phyloP scores from a whole-genome alignment of 192 early-diverging fungal species.

The Coemansia aciculifera region DNA sequence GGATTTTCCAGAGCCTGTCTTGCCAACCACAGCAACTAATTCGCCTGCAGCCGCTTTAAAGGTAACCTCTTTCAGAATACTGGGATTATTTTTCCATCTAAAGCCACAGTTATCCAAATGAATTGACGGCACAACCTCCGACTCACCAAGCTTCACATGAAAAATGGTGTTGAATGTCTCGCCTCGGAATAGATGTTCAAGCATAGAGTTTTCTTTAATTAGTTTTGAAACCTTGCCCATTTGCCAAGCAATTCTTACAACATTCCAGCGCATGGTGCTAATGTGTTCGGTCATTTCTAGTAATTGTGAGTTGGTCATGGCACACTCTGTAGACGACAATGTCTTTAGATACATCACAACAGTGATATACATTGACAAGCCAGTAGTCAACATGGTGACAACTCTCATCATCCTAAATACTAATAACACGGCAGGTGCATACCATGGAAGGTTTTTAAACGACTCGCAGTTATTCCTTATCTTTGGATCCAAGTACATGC shows the following conservation, averaged over 20 bases:
- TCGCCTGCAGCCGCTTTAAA: conserved; percentile 51
- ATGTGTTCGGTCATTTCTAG: not conserved
- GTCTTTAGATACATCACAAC: not conserved
- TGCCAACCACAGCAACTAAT: conserved; percentile 74
- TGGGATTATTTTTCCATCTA: not conserved
- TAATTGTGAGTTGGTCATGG: conserved; percentile 5
- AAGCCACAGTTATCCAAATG: not conserved
- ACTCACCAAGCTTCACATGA: not conserved
- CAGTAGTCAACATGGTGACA: not conserved
- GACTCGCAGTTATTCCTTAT: not conserved
- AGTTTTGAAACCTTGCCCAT: not conserved
- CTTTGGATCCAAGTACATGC: not conserved
- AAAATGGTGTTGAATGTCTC: not conserved
- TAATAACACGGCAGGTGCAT: not conserved
- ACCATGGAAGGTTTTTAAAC: not conserved
- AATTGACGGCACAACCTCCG: not conserved
- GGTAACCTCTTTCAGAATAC: conserved; percentile 40
- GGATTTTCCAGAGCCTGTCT: conserved; percentile 79
- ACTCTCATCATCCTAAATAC: not conserved
- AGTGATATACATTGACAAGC: conserved; percentile 1
- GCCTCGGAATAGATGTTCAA: not conserved
- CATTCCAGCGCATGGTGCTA: not conserved
- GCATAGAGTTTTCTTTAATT: not conserved
- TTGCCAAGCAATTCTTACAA: not conserved
- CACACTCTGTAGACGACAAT: not conserved